Base-by-base conservation (phyloP, 208 protist genomes). In the Acanthamoeba castellanii region DNA sequence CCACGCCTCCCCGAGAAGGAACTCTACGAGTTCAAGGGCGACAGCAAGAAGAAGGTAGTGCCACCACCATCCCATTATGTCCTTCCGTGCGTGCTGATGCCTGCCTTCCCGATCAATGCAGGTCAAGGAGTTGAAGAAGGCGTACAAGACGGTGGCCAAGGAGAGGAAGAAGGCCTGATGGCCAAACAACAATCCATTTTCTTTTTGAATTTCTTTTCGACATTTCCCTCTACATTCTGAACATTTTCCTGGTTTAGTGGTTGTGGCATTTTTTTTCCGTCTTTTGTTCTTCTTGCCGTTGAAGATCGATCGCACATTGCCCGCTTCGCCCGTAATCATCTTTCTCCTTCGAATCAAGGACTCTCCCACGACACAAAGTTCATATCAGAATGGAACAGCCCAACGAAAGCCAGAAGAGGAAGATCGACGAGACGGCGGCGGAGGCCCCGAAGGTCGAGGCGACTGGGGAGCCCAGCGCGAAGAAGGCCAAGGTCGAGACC, bases 1-100 rank as follows among this genome's bases (percentile, higher is more conserved):
- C 91, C 91, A 2, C 70, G 91, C 32, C 66, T 94, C 14, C 52
- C 50, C 22, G 91, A 94, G 76, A 94, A 94, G 50, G 91, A 94
- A 30, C 76, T 94, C 32, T 94, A 94, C 45, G 91, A 94, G 18
- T 87, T 94, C 37, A 87, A 87, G 34, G 61, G 57, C 7, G 55
- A 74, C 34, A 81, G n/a, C 30, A 81, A 94, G 91, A 94, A 94
- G 50, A 88, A 88, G 81, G 81, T 88, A 42, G 3, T 25, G 5
- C 4, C 14, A 55, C 8, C 34, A 52, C 16, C 11, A 55, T 0
- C 18, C 78, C 22, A 30, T 14, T 2, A n/a, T n/a, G 61, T 1
- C 7, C 25, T 32, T 85, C 5, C 45, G 9, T 64, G 37, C 78
- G 2, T 45, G 42, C 27, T 30, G 76, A 30, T 11, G 42, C 0